Conservation (phyloP, 2,329 filamentous ascomycete genomes). For the Hymenotorrendiella dingleyae region DNA sequence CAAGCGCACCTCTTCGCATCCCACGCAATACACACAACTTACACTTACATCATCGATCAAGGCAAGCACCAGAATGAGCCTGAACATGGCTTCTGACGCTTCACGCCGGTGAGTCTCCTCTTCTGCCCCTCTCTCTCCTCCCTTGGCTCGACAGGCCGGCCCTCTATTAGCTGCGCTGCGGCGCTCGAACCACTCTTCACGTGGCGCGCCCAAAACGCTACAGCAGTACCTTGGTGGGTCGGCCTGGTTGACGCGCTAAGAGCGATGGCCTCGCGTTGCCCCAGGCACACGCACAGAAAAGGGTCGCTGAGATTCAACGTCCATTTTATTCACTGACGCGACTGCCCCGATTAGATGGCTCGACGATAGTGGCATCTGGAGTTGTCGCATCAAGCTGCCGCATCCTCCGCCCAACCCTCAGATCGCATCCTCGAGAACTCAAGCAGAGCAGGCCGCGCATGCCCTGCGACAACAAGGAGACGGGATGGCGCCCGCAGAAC, state of each 20-base stretch:
- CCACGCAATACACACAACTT: background rate
- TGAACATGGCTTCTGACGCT: slow-evolving; percentile 25
- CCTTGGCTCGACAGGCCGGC: background rate
- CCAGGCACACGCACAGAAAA: background rate
- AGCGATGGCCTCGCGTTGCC: slow-evolving; percentile 8
- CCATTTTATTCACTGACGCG: slow-evolving; percentile 11
- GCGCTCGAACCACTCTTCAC: slow-evolving; percentile 4
- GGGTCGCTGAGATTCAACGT: background rate
- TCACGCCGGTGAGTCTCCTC: slow-evolving; percentile 23
- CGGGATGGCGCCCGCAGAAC: slow-evolving; percentile 16
- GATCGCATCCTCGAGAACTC: background rate
- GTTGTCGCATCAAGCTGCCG: slow-evolving; percentile 30
- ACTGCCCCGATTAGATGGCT: slow-evolving; percentile 24
- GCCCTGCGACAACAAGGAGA: background rate
- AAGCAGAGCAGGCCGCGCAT: slow-evolving; percentile 2
- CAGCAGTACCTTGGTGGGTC: background rate
- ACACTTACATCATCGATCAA: background rate
- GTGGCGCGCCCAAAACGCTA: slow-evolving; percentile 1
- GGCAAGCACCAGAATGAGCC: slow-evolving; percentile 8
- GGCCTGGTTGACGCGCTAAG: too few relatives aligned
- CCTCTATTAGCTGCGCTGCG: too few relatives aligned
- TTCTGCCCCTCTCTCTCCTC: slow-evolving; percentile 3
- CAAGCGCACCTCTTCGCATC: background rate
- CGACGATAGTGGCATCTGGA: slow-evolving; percentile 28
- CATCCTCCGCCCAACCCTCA: slow-evolving; percentile 13